Evolutionary conservation across 345 rosid species (phyloP).

Genomic region (Populus davidiana): DNA sequence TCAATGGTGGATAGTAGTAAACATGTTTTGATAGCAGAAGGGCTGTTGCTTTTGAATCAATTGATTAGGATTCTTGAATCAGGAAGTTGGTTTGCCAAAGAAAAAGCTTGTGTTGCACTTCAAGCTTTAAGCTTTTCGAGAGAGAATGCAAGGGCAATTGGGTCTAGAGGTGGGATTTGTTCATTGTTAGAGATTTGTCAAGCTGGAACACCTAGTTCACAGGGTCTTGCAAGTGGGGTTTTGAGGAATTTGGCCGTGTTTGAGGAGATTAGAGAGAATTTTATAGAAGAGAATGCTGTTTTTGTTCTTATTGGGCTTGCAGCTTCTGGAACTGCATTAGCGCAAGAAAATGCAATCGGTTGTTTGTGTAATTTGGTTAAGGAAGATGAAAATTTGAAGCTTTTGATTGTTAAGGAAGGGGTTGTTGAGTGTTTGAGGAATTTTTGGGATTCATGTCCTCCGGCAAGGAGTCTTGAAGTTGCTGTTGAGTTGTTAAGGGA

Average conservation of each 20-base stretch:
- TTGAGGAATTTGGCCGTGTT: conserved; percentile 63
- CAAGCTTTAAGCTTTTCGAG: conserved; percentile 64
- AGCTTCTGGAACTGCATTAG: conserved; percentile 65
- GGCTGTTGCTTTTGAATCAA: conserved; percentile 64
- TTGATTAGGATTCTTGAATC: conserved; percentile 78
- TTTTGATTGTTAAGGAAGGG: conserved; percentile 59
- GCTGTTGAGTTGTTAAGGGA: conserved; percentile 54
- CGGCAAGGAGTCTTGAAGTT: conserved; percentile 52
- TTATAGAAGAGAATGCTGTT: conserved; percentile 66
- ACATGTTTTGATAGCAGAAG: conserved; percentile 72
- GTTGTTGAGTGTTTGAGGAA: conserved; percentile 65
- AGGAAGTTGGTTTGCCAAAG: conserved; percentile 80
- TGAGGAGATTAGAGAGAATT: conserved; percentile 61
- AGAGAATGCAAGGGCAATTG: conserved; percentile 80
- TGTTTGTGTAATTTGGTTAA: conserved; percentile 66
- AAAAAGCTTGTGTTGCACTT: conserved; percentile 79
- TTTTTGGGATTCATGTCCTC: conserved; percentile 70
- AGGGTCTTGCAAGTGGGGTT: conserved; percentile 81
- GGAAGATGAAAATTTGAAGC: conserved; percentile 56
- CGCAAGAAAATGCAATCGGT: conserved; percentile 75
- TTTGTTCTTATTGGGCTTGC: conserved; percentile 55
- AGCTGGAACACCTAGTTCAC: conserved; percentile 78
- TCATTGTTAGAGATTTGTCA: conserved; percentile 77
- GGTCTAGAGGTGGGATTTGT: conserved; percentile 82
- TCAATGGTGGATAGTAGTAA: conserved; percentile 76